Evolutionary conservation across 176 grass and related monocot species (phyloP).

Genomic region (Carex scoparia): DNA sequence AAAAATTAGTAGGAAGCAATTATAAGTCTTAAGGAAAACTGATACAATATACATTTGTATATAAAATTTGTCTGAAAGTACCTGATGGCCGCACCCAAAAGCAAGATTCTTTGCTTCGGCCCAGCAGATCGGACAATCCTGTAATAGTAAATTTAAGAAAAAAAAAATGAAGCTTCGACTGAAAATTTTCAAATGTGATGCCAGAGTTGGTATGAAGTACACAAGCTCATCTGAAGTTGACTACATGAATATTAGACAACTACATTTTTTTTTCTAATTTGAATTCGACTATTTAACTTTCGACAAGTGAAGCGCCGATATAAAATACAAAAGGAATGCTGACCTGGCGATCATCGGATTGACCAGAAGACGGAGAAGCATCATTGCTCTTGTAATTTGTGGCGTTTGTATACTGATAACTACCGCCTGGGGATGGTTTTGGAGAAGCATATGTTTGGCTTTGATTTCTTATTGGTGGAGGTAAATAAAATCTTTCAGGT

Average conservation of each 20-base stretch:
- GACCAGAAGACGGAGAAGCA: slow-evolving; percentile 27
- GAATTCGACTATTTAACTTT: neutral
- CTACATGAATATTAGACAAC: neutral
- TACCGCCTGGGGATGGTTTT: slow-evolving; percentile 7
- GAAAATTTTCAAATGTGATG: neutral
- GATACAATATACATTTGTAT: neutral
- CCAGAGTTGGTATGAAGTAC: neutral
- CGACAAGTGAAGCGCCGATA: neutral
- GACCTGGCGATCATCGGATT: slow-evolving; percentile 63
- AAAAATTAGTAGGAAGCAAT: neutral
- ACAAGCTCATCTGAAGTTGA: neutral
- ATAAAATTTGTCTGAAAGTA: slow-evolving; percentile 17
- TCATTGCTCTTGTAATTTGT: slow-evolving; percentile 21
- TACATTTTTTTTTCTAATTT: neutral
- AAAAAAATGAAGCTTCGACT: neutral
- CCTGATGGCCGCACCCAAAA: slow-evolving; percentile 88
- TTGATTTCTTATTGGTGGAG: slow-evolving; percentile 46
- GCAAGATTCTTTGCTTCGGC: slow-evolving; percentile 60
- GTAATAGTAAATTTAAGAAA: neutral
- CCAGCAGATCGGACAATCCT: slow-evolving; percentile 80
- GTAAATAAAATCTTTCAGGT: slow-evolving; percentile 28
- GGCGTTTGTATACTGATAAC: slow-evolving; percentile 13
- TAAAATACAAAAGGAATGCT: slow-evolving; percentile 16
- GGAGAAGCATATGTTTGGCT: slow-evolving; percentile 29
- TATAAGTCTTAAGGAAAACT: neutral